Evolutionary conservation across 2,329 filamentous ascomycete genomes (phyloP).

Genomic region (Scortechinia acanthostroma): DNA sequence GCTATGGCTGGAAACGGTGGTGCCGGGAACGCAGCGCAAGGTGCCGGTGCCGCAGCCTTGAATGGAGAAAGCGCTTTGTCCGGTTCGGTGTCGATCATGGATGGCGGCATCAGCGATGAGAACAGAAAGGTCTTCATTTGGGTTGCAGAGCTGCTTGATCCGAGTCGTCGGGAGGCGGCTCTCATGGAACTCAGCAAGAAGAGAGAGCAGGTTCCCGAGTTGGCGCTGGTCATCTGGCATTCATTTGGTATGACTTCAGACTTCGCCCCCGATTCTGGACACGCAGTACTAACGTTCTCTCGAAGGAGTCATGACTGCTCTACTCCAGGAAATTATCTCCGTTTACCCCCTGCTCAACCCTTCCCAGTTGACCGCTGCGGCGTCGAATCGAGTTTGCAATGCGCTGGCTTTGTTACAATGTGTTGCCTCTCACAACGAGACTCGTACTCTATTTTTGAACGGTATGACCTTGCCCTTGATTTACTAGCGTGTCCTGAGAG

Average conservation of each 20-base stretch:
- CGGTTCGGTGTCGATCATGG: slow-evolving; percentile 54
- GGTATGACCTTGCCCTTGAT: no score
- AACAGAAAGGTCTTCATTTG: slow-evolving; percentile 87
- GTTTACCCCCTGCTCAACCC: slow-evolving; percentile 96
- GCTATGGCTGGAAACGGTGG: slow-evolving; percentile 54
- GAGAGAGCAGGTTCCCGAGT: slow-evolving; percentile 91
- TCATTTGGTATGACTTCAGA: slow-evolving; percentile 74
- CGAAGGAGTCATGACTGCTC: slow-evolving; percentile 85
- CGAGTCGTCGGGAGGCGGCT: slow-evolving; percentile 79
- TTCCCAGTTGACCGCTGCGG: slow-evolving; percentile 92
- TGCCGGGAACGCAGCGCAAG: slow-evolving; percentile 13
- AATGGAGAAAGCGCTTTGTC: slow-evolving; percentile 42
- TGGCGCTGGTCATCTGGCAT: slow-evolving; percentile 95
- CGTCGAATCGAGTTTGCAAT: slow-evolving; percentile 95
- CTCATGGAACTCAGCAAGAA: slow-evolving; percentile 97
- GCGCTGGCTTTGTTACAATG: slow-evolving; percentile 91
- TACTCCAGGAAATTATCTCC: slow-evolving; percentile 96
- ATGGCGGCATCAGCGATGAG: slow-evolving; percentile 47
- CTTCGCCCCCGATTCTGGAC: background rate
- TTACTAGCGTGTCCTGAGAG: no score
- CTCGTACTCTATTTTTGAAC: slow-evolving; percentile 83
- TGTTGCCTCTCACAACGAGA: slow-evolving; percentile 95
- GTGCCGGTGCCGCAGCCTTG: slow-evolving; percentile 30
- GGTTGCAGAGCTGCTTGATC: slow-evolving; percentile 85
- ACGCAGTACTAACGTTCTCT: slow-evolving; percentile 8